Evolutionary conservation across 495 filamentous ascomycete species (phyloP), one percentile per base, ranked within the genome.

Genomic region (Aspergillus nanangensis): DNA sequence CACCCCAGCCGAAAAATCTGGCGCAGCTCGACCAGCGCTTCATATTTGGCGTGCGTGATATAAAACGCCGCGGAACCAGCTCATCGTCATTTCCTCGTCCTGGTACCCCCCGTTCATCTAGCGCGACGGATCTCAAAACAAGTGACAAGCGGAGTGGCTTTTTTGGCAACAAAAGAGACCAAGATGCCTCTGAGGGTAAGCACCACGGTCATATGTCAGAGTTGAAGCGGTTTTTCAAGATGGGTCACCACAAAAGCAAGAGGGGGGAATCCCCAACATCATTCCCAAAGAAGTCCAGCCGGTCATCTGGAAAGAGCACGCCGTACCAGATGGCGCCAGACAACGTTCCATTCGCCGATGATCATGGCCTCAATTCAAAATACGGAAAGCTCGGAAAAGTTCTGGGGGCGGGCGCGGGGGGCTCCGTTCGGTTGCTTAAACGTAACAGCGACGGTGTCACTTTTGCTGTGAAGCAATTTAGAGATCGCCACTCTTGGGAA

Each of bases 381-480:
- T 99, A 97, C 58, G 93, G 93, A 19, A 96, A 96, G 57, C 82
- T 97, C 50, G 92, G 92, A 9, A 90, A 86, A 57, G 89, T 97
- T 0, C 75, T 97, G 11, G 93, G 93, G 10, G 93, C 93, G 32
- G 93, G 93, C 9, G 93, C 93, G 38, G 93, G 93, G 11, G 93
- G 93, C 14, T 97, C 94, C 0, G 94, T 99, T 11, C 83, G 92
- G 44, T 70, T 99, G 23, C 86, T 99, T 82, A 96, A 92, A 72
- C 78, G 94, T 44, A 87, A 81, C 47, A 90, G 84, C 45, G 94
- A 97, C 52, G 84, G 86, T 8, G 83, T 86, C 9, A 95, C 93
- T 3, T 97, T 99, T 68, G 93, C 93, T 2, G 94, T 96, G 22
- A 99, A 99, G 63, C 90, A 99, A 57, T 97, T 99, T 60, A 78